phyloP scores from a whole-genome alignment of 768 basidiomycete species.

The Lyophyllum semitale region DNA sequence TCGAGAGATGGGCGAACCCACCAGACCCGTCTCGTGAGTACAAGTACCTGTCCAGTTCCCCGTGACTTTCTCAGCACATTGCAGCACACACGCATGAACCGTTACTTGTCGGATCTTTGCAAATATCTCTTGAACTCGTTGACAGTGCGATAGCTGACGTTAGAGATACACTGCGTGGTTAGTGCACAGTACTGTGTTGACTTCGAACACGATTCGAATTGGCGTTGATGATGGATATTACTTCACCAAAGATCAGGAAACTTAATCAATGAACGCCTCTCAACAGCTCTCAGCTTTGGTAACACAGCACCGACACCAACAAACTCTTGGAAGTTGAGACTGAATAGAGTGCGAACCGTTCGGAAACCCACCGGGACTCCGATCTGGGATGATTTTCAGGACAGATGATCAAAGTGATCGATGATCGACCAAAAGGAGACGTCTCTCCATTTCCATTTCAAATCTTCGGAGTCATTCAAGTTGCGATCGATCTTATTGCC shows the following conservation, averaged over 20 bases:
- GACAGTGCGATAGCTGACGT: conserved; percentile 32
- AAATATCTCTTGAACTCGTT: conserved; percentile 51
- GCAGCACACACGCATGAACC: conserved; percentile 32
- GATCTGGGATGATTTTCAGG: neutral
- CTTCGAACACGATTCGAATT: neutral
- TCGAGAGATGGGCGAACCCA: conserved; percentile 35
- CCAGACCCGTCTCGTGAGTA: conserved; percentile 8
- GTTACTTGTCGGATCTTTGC: conserved; percentile 45
- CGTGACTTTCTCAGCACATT: conserved; percentile 1
- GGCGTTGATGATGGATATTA: no score
- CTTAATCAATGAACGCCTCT: no score
- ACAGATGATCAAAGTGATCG: neutral
- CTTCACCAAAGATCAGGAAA: no score
- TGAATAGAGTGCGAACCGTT: no score
- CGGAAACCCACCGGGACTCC: no score
- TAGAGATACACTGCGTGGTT: neutral
- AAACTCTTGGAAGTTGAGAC: no score
- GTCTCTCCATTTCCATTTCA: neutral
- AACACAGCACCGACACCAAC: no score
- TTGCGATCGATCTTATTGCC: neutral
- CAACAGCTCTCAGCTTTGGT: no score
- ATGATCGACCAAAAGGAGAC: neutral
- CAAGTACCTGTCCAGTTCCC: neutral
- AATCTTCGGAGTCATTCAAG: neutral
- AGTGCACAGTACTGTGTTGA: neutral